phyloP scores from a whole-genome alignment of 2,329 filamentous ascomycete genomes.

The Xylaria sp. region DNA sequence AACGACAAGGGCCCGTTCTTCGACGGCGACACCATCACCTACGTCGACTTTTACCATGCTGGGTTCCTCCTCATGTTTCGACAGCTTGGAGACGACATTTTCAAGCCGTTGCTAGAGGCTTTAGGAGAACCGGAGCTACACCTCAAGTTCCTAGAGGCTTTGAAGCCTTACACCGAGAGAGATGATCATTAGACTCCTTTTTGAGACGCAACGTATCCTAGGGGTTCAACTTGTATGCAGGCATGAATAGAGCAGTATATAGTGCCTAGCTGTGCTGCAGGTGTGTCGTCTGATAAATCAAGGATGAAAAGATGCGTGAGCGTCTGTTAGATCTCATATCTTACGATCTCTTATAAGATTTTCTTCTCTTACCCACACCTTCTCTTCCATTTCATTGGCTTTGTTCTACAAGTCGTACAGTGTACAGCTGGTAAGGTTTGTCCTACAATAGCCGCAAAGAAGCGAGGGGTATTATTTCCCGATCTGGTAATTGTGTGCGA shows the following conservation, averaged over 20 bases:
- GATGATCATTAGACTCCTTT: constrained; percentile 49
- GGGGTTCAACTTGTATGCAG: not conserved
- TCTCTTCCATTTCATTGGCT: not conserved
- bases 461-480: constrained; percentile 24
- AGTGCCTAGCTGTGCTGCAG: not conserved
- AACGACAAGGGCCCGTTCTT: constrained; percentile 70
- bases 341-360: too few relatives aligned
- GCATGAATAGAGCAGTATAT: not conserved
- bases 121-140: constrained; percentile 55
- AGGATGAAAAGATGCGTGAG: too few relatives aligned
- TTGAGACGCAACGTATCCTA: not conserved
- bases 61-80: constrained; percentile 54
- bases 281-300: not conserved
- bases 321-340: too few relatives aligned
- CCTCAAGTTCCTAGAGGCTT: constrained; percentile 54
- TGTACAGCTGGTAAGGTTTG: not conserved
- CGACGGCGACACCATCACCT: constrained; percentile 64
- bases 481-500: constrained; percentile 17
- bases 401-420: not conserved
- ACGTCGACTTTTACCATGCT: constrained; percentile 68
- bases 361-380: not conserved
- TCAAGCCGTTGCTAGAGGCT: constrained; percentile 51
- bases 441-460: constrained; percentile 9
- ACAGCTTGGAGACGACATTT: constrained; percentile 51
- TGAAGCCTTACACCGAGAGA: constrained; percentile 56